A percentile compares a stretch with the other conserved stretches of the same genome.
Evolutionary conservation across 345 rosid species (phyloP).

Genomic region (Camelina sativa): DNA sequence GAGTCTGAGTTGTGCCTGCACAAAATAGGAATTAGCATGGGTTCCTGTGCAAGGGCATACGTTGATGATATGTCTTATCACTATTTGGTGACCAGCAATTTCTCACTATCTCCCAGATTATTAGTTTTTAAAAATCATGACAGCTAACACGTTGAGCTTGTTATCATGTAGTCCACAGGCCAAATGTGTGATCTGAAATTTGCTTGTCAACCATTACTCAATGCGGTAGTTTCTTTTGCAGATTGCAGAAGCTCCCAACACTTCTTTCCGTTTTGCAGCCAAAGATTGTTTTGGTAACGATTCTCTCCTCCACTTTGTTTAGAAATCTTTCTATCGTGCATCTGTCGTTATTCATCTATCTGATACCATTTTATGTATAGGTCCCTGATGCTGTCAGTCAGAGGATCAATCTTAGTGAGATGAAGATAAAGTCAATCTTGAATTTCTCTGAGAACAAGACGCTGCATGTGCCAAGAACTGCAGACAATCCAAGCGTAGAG

Average conservation of each 20-base stretch:
- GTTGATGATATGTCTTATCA: not conserved
- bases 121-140: not conserved
- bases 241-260: slow-evolving; percentile 54
- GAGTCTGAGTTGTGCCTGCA: slow-evolving; percentile 11
- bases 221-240: slow-evolving; percentile 33
- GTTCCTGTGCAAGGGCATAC: slow-evolving; percentile 2
- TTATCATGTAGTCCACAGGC: not conserved
- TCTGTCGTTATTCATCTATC: slow-evolving; percentile 13
- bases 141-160: not conserved
- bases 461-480: slow-evolving; percentile 45
- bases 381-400: slow-evolving; percentile 60
- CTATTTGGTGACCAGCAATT: not conserved
- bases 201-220: slow-evolving; percentile 22
- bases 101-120: not conserved
- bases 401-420: slow-evolving; percentile 41
- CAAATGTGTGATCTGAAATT: slow-evolving; percentile 4
- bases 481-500: slow-evolving; percentile 49
- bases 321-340: not conserved
- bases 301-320: slow-evolving; percentile 1
- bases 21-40: not conserved
- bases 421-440: slow-evolving; percentile 42
- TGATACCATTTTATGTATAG: slow-evolving; percentile 44
- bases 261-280: slow-evolving; percentile 69
- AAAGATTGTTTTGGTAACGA: slow-evolving; percentile 62
- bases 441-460: slow-evolving; percentile 61